Evolutionary conservation across 1,139 yeast genomes (phyloP).

Genomic region (Lodderomyces oxycetoniae): DNA sequence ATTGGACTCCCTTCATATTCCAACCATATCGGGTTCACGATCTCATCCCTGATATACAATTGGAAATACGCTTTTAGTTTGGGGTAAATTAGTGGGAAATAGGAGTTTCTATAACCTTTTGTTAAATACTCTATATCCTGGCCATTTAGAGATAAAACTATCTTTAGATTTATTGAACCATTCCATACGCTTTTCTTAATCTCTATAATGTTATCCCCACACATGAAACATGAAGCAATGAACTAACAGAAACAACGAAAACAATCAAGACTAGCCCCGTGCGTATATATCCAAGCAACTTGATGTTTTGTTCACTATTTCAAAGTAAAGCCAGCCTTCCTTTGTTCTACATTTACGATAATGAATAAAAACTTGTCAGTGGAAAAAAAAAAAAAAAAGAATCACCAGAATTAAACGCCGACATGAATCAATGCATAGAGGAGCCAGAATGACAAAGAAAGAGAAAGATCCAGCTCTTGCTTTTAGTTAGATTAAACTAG

Average conservation of each 20-base stretch:
- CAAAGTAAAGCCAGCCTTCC: too few relatives aligned
- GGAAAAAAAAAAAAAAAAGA: too few relatives aligned
- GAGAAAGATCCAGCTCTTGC: too few relatives aligned
- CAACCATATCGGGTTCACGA: constrained; percentile 46
- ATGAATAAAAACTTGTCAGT: too few relatives aligned
- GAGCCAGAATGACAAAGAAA: too few relatives aligned
- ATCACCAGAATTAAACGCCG: too few relatives aligned
- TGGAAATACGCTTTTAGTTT: constrained; percentile 40
- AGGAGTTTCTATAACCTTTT: constrained; percentile 44
- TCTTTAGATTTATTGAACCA: constrained; percentile 47
- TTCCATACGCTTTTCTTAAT: constrained; percentile 47
- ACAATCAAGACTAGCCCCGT: too few relatives aligned
- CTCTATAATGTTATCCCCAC: constrained; percentile 9
- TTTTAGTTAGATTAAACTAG: too few relatives aligned
- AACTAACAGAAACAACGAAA: background rate
- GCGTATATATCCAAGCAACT: too few relatives aligned
- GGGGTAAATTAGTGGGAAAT: constrained; percentile 49
- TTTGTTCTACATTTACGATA: too few relatives aligned
- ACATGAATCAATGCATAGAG: too few relatives aligned
- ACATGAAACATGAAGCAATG: background rate
- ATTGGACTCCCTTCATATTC: constrained; percentile 61
- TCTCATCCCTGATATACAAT: constrained; percentile 26
- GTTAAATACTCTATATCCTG: constrained; percentile 20
- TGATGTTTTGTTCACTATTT: too few relatives aligned
- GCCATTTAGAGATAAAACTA: constrained; percentile 19